Evolutionary conservation across 176 grass and related monocot genomes (phyloP).

Genomic region (Carex parvula): DNA sequence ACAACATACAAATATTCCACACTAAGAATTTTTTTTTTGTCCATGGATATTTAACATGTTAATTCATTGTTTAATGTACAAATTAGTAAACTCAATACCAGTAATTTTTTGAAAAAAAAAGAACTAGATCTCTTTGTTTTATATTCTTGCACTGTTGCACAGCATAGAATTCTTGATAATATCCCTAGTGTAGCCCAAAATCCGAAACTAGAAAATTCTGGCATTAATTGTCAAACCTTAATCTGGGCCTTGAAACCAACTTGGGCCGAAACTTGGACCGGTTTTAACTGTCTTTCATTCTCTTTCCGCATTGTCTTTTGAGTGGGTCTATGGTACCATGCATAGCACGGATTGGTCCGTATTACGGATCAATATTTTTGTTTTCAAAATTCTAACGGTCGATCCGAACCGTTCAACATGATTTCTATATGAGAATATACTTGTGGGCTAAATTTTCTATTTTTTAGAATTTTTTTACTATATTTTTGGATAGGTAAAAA

Average conservation of each 20-base stretch:
- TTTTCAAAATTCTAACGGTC: no score
- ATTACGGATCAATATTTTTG: no score
- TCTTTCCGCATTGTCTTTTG: not conserved
- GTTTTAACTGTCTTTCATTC: not conserved
- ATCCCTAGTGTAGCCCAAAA: not conserved
- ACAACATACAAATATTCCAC: not conserved
- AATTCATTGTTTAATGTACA: not conserved
- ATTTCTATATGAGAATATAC: no score
- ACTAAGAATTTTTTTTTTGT: not conserved
- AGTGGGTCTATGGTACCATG: no score
- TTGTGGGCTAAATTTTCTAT: no score
- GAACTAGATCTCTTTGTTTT: not conserved
- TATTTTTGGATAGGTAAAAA: no score
- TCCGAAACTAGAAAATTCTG: not conserved
- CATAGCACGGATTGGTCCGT: no score
- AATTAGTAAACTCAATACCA: not conserved
- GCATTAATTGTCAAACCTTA: not conserved
- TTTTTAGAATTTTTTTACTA: no score
- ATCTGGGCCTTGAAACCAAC: not conserved
- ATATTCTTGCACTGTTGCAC: not conserved
- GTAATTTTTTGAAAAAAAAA: no score
- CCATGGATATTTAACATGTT: not conserved
- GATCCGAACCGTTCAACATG: no score
- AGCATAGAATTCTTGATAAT: not conserved
- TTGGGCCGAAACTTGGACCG: not conserved